Percentiles rank a stretch among this genome's conserved stretches.
These are phyloP conservation scores for Suillus spraguei DNA, from an alignment of 768 basidiomycete species.

Conservation along the genomic window DNA sequence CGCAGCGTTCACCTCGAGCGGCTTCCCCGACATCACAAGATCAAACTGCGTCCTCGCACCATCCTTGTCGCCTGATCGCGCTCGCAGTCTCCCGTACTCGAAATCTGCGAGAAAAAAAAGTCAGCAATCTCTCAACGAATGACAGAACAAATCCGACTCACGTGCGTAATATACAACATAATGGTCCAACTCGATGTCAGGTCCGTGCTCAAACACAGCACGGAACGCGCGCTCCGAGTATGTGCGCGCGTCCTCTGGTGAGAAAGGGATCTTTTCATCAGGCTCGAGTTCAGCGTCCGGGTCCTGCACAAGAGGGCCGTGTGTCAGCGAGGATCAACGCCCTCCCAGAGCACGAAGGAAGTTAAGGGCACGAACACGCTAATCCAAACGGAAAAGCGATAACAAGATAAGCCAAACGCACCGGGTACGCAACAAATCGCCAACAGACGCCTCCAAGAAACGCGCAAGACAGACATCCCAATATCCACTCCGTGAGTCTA, in stretches of 20 bases:
- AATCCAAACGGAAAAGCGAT: neutral
- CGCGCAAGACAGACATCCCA: slow-evolving; percentile 85
- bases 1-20: slow-evolving; percentile 63
- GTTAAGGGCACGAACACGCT: neutral
- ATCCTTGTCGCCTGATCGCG: slow-evolving; percentile 61
- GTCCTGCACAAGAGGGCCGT: slow-evolving; percentile 41
- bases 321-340: slow-evolving; percentile 10
- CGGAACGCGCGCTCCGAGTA: slow-evolving; percentile 61
- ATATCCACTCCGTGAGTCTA: slow-evolving; percentile 56
- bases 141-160: slow-evolving; percentile 40
- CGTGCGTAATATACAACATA: slow-evolving; percentile 87
- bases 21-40: slow-evolving; percentile 79
- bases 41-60: slow-evolving; percentile 76
- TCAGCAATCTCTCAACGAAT: slow-evolving; percentile 1
- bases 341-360: neutral
- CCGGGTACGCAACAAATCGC: slow-evolving; percentile 85
- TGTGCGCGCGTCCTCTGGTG: slow-evolving; percentile 54
- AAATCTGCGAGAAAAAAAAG: slow-evolving; percentile 58
- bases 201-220: slow-evolving; percentile 68
- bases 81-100: slow-evolving; percentile 82
- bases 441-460: slow-evolving; percentile 81
- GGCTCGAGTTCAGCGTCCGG: slow-evolving; percentile 59
- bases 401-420: slow-evolving; percentile 36
- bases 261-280: slow-evolving; percentile 35
- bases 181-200: slow-evolving; percentile 82